Conservation (phyloP, 371 early-diverging fungal species). For the Phascolomyces articulosus region DNA sequence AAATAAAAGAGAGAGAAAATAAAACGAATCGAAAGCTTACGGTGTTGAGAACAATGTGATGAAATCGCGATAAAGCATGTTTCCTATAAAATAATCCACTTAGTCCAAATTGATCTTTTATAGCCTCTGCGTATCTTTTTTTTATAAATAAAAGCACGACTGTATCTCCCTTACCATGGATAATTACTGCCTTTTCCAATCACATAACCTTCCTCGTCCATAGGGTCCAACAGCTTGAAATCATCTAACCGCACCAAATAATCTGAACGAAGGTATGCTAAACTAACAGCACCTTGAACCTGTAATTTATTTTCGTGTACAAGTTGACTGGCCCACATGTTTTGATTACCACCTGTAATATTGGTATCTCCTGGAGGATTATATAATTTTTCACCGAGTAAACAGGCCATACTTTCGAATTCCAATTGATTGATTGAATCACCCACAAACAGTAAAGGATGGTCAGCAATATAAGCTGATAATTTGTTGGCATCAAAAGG, state of each 20-base stretch:
- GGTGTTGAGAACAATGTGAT: conserved; percentile 48
- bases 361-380: conserved; percentile 17
- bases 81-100: conserved; percentile 24
- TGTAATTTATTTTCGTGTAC: conserved; percentile 23
- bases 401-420: conserved; percentile 46
- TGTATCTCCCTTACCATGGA: conserved; percentile 51
- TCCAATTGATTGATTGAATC: conserved; percentile 53
- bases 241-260: conserved; percentile 47
- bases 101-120: no score
- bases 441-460: conserved; percentile 46
- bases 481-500: conserved; percentile 26
- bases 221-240: conserved; percentile 40
- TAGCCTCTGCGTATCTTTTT: no score
- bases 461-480: conserved; percentile 32
- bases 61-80: conserved; percentile 39
- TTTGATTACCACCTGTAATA: conserved; percentile 35
- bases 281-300: conserved; percentile 26
- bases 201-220: conserved; percentile 34
- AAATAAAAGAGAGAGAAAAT: not conserved
- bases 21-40: conserved; percentile 22
- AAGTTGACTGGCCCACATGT: conserved; percentile 23
- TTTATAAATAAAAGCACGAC: not conserved
- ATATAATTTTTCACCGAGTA: conserved; percentile 30
- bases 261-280: conserved; percentile 47
- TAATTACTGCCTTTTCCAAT: conserved; percentile 48